Evolutionary conservation across 1,284 basidiomycete species (phyloP).

Genomic region (Marasmius sp.): DNA sequence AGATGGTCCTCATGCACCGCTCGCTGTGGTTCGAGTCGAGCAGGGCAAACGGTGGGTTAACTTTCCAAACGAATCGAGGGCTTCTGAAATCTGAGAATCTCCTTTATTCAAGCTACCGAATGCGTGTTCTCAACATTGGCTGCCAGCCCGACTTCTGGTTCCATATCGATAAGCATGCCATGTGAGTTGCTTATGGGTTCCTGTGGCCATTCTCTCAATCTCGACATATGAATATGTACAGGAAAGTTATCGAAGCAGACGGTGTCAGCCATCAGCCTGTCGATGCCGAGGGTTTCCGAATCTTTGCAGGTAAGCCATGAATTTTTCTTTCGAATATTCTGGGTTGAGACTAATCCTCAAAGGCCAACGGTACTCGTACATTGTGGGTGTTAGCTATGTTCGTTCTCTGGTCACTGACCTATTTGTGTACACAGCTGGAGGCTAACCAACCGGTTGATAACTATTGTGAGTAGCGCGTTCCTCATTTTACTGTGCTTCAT

Average conservation of each 20-base stretch:
- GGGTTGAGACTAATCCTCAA: no score
- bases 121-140: not conserved
- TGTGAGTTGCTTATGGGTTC: not conserved
- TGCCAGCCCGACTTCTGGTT: not conserved
- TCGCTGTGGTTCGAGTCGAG: conserved; percentile 30
- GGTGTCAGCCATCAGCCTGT: not conserved
- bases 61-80: not conserved
- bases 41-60: conserved; percentile 9
- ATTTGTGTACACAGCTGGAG: not conserved
- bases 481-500: not conserved
- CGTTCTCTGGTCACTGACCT: not conserved
- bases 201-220: not conserved
- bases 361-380: not conserved
- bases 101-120: not conserved
- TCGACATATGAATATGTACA: not conserved
- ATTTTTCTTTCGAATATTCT: no score
- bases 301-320: conserved; percentile 13
- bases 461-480: conserved; percentile 12
- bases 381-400: not conserved
- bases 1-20: conserved; percentile 28
- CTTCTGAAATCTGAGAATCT: not conserved
- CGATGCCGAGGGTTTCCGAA: conserved; percentile 23
- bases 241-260: not conserved
- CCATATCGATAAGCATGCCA: not conserved
- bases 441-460: conserved; percentile 12